Evolutionary conservation across 2,329 filamentous ascomycete species (phyloP), one percentile per base, ranked within the genome.

Genomic region (Diaporthe amygdali): DNA sequence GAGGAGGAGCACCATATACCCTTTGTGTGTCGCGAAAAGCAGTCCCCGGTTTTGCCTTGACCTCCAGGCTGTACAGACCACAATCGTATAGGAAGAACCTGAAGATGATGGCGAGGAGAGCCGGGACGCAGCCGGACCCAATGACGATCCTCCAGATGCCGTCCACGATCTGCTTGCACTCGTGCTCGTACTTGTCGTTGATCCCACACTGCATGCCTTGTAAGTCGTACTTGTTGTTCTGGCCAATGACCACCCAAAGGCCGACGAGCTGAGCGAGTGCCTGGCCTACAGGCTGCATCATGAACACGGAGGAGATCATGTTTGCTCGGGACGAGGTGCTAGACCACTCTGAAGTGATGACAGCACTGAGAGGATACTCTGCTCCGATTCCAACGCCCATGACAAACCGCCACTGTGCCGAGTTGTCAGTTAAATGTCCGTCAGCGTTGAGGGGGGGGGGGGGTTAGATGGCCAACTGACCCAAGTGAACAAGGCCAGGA

Each of bases 261-360:
- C 89, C 88, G 14, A 92, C 88, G 6, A 91, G 79, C 73, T 91
- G 90, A 17, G 90, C 90, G 2, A 91, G 83, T 2, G 92, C 87
- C 76, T 93, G 91, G 7, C 91, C 91, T 10, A 93, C 81, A 1
- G 91, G 90, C 74, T 93, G 91, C 88, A 92, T 92, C 75, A 92
- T 85, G 77, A 93, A 93, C 39, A 93, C 90, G 4, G 86, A 87
- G 7, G 91, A 89, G 74, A 93, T 82, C 91, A 93, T 93, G 25
- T 86, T 88, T n/a, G 88, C 88, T 61, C 91, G 84, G n/a, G 90
- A 90, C 59, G 86, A 87, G 0, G 89, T 92, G 67, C 86, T 88
- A 6, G 87, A 83, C 82, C 86, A 92, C 83, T 93, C 91, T 0
- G 91, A 88, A 0, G 90, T 91, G 41, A 93, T 93, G 10, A 92